phyloP scores from a whole-genome alignment of 192 early-diverging fungal genomes.

The Jimgerdemannia lactiflua region DNA sequence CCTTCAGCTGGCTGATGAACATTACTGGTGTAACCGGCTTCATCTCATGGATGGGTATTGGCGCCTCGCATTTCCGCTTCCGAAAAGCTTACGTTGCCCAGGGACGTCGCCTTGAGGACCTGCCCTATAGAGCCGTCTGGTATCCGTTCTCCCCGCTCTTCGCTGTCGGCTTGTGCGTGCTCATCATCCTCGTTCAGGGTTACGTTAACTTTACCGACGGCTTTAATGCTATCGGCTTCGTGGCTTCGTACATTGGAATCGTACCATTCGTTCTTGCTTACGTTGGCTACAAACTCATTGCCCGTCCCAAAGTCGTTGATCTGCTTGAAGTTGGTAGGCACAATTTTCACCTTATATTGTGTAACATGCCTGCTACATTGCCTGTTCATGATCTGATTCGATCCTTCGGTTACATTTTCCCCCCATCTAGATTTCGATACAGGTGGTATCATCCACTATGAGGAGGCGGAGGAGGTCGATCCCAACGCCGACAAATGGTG shows the following conservation, averaged over 20 bases:
- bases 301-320: slow-evolving; percentile 58
- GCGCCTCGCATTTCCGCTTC: slow-evolving; percentile 82
- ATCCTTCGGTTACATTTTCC: too few relatives aligned
- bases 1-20: slow-evolving; percentile 39
- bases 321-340: slow-evolving; percentile 48
- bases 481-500: too few relatives aligned
- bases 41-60: slow-evolving; percentile 87
- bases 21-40: slow-evolving; percentile 77
- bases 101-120: slow-evolving; percentile 49
- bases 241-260: slow-evolving; percentile 66
- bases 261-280: slow-evolving; percentile 63
- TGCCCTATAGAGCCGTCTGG: slow-evolving; percentile 70
- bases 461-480: too few relatives aligned
- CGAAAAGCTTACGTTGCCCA: slow-evolving; percentile 77
- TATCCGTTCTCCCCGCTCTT: slow-evolving; percentile 73
- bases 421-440: too few relatives aligned
- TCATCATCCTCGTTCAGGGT: background rate
- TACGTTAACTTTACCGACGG: background rate
- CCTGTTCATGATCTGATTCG: too few relatives aligned
- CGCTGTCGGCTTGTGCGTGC: slow-evolving; percentile 32
- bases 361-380: too few relatives aligned
- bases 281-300: slow-evolving; percentile 60
- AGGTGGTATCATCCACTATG: too few relatives aligned
- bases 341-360: too few relatives aligned
- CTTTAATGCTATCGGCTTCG: background rate